Conservation (phyloP, 2,329 filamentous ascomycete genomes). For the Aspergillus novofumigatus region DNA sequence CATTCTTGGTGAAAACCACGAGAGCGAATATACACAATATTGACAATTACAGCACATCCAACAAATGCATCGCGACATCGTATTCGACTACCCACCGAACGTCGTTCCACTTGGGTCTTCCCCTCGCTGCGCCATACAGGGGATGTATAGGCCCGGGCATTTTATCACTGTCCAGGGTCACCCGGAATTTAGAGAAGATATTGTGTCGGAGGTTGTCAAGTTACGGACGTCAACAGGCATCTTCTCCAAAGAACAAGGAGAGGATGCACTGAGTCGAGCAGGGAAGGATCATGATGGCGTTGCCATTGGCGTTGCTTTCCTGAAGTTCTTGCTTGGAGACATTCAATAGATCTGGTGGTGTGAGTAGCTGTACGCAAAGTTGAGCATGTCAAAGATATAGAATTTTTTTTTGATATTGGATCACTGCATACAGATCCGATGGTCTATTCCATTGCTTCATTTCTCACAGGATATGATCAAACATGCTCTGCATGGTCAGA, state of each 20-base stretch:
- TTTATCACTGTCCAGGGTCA: constrained; percentile 80
- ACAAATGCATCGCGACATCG: constrained; percentile 83
- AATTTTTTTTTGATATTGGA: background rate
- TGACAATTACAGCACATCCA: constrained; percentile 49
- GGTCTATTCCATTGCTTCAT: background rate
- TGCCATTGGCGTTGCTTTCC: constrained; percentile 66
- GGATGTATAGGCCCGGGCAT: constrained; percentile 65
- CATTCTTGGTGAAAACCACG: background rate
- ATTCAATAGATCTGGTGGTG: background rate
- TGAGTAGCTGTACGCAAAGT: background rate
- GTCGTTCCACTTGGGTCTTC: constrained; percentile 63
- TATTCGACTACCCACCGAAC: constrained; percentile 59
- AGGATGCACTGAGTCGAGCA: constrained; percentile 65
- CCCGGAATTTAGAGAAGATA: constrained; percentile 72
- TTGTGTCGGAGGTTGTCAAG: constrained; percentile 65
- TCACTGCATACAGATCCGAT: no score
- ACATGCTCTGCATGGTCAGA: background rate
- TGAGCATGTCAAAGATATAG: background rate
- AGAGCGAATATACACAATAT: background rate
- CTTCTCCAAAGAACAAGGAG: constrained; percentile 64
- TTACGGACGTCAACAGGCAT: constrained; percentile 63
- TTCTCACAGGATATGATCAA: background rate
- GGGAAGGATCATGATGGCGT: constrained; percentile 72
- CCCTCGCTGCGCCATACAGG: constrained; percentile 68
- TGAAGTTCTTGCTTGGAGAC: constrained; percentile 67